These are phyloP conservation scores for Zangia roseola DNA, from an alignment of 768 basidiomycete genomes.

Conservation along the genomic window DNA sequence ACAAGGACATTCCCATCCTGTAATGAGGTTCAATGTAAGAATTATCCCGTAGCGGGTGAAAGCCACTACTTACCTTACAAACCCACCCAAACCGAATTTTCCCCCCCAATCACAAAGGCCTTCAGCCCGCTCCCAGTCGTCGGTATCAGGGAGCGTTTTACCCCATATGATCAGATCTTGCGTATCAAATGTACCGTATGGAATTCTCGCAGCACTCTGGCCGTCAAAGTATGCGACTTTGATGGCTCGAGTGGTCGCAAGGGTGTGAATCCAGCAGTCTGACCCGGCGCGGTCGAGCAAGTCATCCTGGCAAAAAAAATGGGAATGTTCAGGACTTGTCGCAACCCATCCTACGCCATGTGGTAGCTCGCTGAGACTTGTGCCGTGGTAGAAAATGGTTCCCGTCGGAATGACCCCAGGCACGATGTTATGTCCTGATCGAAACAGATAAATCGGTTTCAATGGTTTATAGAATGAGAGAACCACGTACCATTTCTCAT, in stretches of 20 bases:
- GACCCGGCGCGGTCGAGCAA: constrained; percentile 12
- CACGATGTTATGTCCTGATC: constrained; percentile 2
- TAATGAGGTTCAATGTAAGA: constrained; percentile 18
- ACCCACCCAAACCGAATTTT: constrained; percentile 31
- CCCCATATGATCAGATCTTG: constrained; percentile 36
- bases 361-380: constrained; percentile 15
- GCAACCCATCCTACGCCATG: constrained; percentile 29
- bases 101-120: constrained; percentile 34
- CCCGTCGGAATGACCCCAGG: constrained; percentile 6
- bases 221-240: constrained; percentile 13
- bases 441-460: neutral
- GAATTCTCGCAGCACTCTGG: constrained; percentile 11
- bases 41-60: no score
- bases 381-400: constrained; percentile 4
- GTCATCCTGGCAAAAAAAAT: constrained; percentile 28
- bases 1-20: constrained; percentile 53
- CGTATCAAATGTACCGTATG: constrained; percentile 31
- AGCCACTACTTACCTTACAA: constrained; percentile 26
- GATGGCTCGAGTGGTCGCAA: constrained; percentile 9
- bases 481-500: constrained; percentile 30
- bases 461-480: neutral
- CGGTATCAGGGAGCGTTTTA: constrained; percentile 13
- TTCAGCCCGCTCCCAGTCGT: constrained; percentile 24
- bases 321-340: constrained; percentile 32
- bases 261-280: constrained; percentile 4